Evolutionary conservation across 2,329 filamentous ascomycete species (phyloP), one percentile per base, ranked within the genome.

Genomic region (Zymoseptoria brevis): DNA sequence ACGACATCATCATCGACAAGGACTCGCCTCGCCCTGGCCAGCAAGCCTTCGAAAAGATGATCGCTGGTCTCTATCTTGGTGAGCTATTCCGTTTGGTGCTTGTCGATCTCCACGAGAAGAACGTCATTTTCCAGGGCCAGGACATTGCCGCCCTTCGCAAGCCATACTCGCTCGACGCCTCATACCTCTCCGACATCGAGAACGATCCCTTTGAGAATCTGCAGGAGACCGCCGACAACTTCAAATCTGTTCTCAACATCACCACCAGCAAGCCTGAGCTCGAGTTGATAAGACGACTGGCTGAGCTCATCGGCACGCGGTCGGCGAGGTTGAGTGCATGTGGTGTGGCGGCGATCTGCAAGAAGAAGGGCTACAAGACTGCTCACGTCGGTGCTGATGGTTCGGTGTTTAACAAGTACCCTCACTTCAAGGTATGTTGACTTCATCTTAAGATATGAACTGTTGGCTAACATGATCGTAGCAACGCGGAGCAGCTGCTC

Each of bases 381-480:
- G 96, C 90, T 79, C 94, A 97, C 75, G 94, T 99, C 50, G 94
- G 94, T 69, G 94, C 94, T 55, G 94, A 99, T 72, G 94, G 94
- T 45, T 96, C 90, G 19, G 93, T 99, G 57, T 99, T 99, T 80
- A 96, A 96, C 82, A 97, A 97, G 75, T 99, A 99, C 78, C 94
- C 94, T 11, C 89, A 96, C 77, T 99, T 99, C 84, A 96, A 96
- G 35, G 35, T 45, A 45, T 45, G 35, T 45, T n/a, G 4, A n/a
- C 16, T 45, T 45, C 7, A 45, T 9, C 13, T n/a, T 9, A 45
- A 4, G 16, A 6, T 16, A 49, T 16, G 35, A 45, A 45, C 4
- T 7, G 5, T 64, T 45, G 16, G 35, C 35, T 45, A 4, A 45
- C 35, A n/a, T 4, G 6, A 16, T n/a, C 2, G 2, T n/a, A 45